Evolutionary conservation across 177 flowering plant genomes (phyloP).

Genomic region (Vitis hybrid): DNA sequence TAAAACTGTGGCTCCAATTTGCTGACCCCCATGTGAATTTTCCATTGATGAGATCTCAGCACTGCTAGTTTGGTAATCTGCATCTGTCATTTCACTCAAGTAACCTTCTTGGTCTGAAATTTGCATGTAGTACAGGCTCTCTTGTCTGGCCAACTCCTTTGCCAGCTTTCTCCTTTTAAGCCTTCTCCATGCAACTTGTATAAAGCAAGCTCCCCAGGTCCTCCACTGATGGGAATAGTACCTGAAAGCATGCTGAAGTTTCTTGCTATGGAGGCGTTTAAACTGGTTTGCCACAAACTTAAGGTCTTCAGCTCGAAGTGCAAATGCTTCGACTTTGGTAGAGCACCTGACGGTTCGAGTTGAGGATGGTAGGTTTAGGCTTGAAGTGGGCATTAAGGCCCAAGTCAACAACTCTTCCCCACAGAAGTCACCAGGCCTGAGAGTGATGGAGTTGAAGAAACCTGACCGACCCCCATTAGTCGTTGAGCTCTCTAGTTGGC

Average conservation of each 20-base stretch:
- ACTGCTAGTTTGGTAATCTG: neutral
- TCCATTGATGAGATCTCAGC: neutral
- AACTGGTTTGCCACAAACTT: constrained; percentile 56
- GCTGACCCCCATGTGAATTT: constrained; percentile 13
- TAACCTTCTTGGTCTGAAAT: constrained; percentile 11
- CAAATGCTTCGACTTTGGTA: constrained; percentile 63
- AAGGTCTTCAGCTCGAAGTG: constrained; percentile 57
- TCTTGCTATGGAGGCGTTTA: constrained; percentile 59
- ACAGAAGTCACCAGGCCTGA: constrained; percentile 59
- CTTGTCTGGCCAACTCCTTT: constrained; percentile 42
- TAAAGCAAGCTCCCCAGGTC: constrained; percentile 61
- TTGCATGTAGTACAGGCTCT: constrained; percentile 25
- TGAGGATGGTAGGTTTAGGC: constrained; percentile 50
- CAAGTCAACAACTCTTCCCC: constrained; percentile 68
- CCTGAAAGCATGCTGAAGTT: constrained; percentile 60
- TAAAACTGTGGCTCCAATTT: constrained; percentile 38
- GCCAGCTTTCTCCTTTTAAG: constrained; percentile 38
- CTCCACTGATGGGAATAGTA: constrained; percentile 77
- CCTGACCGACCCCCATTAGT: constrained; percentile 61
- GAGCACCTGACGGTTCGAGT: constrained; percentile 51
- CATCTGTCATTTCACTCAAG: neutral
- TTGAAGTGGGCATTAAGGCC: constrained; percentile 49
- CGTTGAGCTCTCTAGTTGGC: constrained; percentile 64
- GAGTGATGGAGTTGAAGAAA: constrained; percentile 63
- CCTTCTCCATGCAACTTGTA: constrained; percentile 63